Evolutionary conservation across 345 rosid genomes (phyloP).

Genomic region (Euphorbia lathyris): DNA sequence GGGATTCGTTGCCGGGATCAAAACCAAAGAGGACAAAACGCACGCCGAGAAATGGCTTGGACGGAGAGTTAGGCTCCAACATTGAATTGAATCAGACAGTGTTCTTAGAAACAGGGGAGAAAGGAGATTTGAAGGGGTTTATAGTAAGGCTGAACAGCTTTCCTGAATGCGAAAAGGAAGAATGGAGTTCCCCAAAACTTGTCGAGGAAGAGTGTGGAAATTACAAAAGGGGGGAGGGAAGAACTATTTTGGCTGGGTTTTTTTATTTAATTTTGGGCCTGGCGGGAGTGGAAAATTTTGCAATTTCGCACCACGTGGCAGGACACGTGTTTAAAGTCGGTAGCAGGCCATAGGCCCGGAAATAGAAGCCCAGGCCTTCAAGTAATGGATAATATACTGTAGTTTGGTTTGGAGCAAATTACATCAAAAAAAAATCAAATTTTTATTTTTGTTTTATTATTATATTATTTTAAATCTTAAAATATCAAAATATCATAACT

Average conservation of each 20-base stretch:
- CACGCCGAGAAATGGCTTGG: slow-evolving; percentile 56
- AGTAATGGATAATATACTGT: no score
- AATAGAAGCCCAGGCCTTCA: no score
- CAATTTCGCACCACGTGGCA: slow-evolving; percentile 22
- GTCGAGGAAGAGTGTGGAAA: slow-evolving; percentile 27
- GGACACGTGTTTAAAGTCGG: background rate
- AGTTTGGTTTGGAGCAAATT: no score
- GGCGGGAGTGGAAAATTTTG: slow-evolving; percentile 35
- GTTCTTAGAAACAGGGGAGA: background rate
- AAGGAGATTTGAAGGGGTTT: background rate
- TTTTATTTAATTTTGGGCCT: slow-evolving; percentile 20
- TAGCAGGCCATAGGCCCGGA: background rate
- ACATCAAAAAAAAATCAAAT: no score
- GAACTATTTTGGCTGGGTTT: slow-evolving; percentile 9
- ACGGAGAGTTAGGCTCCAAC: slow-evolving; percentile 33
- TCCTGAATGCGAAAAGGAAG: background rate
- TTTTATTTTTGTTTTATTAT: no score
- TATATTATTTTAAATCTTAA: no score
- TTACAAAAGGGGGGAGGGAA: background rate
- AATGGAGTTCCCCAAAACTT: slow-evolving; percentile 20
- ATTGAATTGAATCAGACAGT: slow-evolving; percentile 9
- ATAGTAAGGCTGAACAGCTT: background rate
- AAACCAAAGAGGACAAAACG: slow-evolving; percentile 70
- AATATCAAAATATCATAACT: no score
- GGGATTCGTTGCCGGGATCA: slow-evolving; percentile 35